Conservation (phyloP, 768 basidiomycete species). For the Phanerochaete sordida region DNA sequence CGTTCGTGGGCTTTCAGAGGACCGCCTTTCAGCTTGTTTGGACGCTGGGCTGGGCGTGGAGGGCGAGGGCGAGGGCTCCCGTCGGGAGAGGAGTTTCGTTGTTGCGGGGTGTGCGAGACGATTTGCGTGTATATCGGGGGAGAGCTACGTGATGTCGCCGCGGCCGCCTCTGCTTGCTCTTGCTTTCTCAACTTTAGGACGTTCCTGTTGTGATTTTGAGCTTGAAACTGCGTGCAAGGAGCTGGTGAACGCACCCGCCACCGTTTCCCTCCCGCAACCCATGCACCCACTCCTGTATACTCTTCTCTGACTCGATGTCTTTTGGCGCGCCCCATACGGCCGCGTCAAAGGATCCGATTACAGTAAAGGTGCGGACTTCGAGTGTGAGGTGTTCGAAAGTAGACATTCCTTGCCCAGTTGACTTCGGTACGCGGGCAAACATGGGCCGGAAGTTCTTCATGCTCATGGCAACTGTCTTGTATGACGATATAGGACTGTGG, state of each 20-base stretch:
- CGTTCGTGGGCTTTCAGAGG: not conserved
- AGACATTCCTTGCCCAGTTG: slow-evolving; percentile 35
- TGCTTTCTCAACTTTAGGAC: slow-evolving; percentile 44
- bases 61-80: not conserved
- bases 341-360: slow-evolving; percentile 43
- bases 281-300: slow-evolving; percentile 48
- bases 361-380: slow-evolving; percentile 43
- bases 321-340: slow-evolving; percentile 49
- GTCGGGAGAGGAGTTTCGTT: not conserved
- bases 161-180: slow-evolving; percentile 26
- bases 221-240: not conserved
- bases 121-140: not conserved
- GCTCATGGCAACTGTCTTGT: slow-evolving; percentile 42
- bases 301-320: slow-evolving; percentile 35
- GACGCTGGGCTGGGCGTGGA: not conserved
- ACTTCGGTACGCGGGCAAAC: slow-evolving; percentile 49
- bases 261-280: slow-evolving; percentile 57
- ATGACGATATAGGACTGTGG: slow-evolving; percentile 36
- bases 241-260: slow-evolving; percentile 46
- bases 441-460: slow-evolving; percentile 50
- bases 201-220: slow-evolving; percentile 29
- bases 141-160: slow-evolving; percentile 5
- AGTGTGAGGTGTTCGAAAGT: slow-evolving; percentile 42
- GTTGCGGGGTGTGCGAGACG: not conserved
- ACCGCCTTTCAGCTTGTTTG: not conserved